Percentiles rank a stretch among this genome's conserved stretches.
These are phyloP conservation scores for Sporisorium scitamineum DNA, from an alignment of 1,284 basidiomycete species.

Conservation along the genomic window DNA sequence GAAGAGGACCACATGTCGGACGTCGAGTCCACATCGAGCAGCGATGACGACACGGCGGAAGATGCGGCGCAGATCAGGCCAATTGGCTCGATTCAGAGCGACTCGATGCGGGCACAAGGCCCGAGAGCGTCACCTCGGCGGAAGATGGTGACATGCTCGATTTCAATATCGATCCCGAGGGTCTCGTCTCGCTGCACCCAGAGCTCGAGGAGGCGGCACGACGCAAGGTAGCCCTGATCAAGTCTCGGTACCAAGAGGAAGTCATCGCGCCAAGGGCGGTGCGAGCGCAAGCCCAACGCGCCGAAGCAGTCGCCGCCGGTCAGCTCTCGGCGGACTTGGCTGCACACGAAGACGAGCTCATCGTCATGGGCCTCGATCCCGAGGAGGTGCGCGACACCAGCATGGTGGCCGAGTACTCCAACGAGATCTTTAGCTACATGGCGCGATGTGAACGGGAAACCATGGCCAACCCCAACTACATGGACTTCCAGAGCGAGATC, in stretches of 20 bases:
- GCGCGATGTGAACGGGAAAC: conserved; percentile 76
- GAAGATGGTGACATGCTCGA: conserved; percentile 52
- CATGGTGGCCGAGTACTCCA: conserved; percentile 98
- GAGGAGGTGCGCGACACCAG: conserved; percentile 87
- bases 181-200: conserved; percentile 62
- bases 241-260: conserved; percentile 54
- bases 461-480: conserved; percentile 95
- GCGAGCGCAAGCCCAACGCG: conserved; percentile 55
- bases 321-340: conserved; percentile 58
- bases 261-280: conserved; percentile 58
- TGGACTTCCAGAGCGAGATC: conserved; percentile 93
- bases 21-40: conserved; percentile 43
- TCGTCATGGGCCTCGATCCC: conserved; percentile 65
- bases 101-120: conserved; percentile 27
- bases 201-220: conserved; percentile 63
- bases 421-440: conserved; percentile 99
- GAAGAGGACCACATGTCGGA: conserved; percentile 49
- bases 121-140: conserved; percentile 55
- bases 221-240: conserved; percentile 58
- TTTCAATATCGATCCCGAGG: conserved; percentile 64
- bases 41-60: conserved; percentile 38
- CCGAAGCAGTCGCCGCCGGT: conserved; percentile 54
- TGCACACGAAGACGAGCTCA: conserved; percentile 65
- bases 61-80: conserved; percentile 21
- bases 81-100: conserved; percentile 46